A percentile compares a stretch with the other conserved stretches of the same genome.
phyloP scores from a whole-genome alignment of 352 stramenopile genomes.

The Aphanomyces astaci region DNA sequence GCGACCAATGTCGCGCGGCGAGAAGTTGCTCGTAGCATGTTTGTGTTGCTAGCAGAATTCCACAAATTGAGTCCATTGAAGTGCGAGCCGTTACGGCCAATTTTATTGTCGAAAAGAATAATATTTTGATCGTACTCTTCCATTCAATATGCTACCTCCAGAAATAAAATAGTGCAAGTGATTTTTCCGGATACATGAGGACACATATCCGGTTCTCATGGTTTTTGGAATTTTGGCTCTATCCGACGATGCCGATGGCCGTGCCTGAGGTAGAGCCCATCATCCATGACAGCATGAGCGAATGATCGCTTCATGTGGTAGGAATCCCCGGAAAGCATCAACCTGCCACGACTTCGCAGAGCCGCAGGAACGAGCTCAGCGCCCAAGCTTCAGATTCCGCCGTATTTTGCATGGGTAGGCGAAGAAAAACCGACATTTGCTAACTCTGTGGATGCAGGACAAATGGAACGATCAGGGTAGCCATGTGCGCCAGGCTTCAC shows the following conservation, averaged over 20 bases:
- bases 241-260: background rate
- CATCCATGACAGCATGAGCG: background rate
- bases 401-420: constrained; percentile 7
- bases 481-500: background rate
- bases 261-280: background rate
- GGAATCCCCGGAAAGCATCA: background rate
- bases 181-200: background rate
- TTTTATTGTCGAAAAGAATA: background rate
- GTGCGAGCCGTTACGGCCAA: background rate
- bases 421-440: background rate
- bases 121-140: background rate
- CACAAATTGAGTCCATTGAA: background rate
- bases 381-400: background rate
- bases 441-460: background rate
- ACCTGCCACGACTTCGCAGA: background rate
- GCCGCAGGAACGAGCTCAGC: background rate
- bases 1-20: background rate
- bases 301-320: background rate
- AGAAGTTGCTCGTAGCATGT: background rate
- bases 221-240: background rate
- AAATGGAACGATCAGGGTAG: background rate
- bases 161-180: too few species aligned
- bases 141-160: background rate
- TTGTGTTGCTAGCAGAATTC: background rate
- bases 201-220: background rate